These are phyloP conservation scores for Fusarium palustre DNA, from an alignment of 2,329 filamentous ascomycete genomes.

Conservation along the genomic window DNA sequence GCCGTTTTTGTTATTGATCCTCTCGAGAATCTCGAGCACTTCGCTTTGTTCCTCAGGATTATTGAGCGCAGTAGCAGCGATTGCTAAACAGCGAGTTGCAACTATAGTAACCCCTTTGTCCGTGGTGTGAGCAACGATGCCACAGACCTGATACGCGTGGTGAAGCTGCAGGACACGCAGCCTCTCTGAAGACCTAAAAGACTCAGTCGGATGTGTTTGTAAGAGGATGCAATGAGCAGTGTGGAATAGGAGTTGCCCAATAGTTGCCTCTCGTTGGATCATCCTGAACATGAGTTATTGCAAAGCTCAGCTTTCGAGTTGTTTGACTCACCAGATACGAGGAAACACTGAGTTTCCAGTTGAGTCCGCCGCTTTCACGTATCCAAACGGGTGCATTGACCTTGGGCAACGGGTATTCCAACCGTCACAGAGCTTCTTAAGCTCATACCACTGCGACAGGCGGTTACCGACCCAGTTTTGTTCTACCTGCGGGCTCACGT, in stretches of 20 bases:
- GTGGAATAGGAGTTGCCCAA: constrained; percentile 89
- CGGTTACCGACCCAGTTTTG: constrained; percentile 72
- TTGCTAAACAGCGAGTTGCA: constrained; percentile 81
- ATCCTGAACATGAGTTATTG: constrained; percentile 65
- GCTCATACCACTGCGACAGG: constrained; percentile 79
- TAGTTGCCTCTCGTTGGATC: constrained; percentile 82
- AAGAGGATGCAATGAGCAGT: constrained; percentile 84
- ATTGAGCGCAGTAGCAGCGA: constrained; percentile 79
- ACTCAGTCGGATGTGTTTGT: constrained; percentile 79
- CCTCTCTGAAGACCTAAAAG: constrained; percentile 68
- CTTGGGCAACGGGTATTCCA: constrained; percentile 85
- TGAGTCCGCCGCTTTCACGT: constrained; percentile 75
- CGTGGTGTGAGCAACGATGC: constrained; percentile 86
- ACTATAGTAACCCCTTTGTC: constrained; percentile 83
- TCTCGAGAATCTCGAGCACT: constrained; percentile 79
- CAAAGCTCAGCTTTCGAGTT: background rate
- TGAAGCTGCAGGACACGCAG: constrained; percentile 77
- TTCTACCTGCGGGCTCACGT: constrained; percentile 70
- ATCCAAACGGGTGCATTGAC: constrained; percentile 88
- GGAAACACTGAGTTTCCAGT: constrained; percentile 81
- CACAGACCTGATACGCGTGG: constrained; percentile 88
- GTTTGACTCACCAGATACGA: constrained; percentile 76
- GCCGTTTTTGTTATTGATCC: constrained; percentile 79
- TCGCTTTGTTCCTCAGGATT: constrained; percentile 81
- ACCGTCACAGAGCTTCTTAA: constrained; percentile 84